Percentiles rank a stretch among this genome's conserved stretches.
Evolutionary conservation across 1,284 basidiomycete species (phyloP).

Genomic region (Pterulicium gracile): DNA sequence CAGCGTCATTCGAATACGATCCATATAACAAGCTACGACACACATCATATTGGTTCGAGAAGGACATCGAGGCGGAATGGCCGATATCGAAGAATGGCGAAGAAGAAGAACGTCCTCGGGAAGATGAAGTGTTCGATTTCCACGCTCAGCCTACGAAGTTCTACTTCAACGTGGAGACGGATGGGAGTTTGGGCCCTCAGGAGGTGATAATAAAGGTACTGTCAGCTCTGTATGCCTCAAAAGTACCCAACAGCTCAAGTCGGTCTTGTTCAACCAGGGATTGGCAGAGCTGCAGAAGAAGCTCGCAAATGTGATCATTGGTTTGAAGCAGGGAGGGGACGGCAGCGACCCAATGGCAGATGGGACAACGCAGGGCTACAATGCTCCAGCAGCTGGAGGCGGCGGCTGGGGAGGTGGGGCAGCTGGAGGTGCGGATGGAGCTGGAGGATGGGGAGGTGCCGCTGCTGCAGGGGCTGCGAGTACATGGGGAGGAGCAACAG

Average conservation of each 20-base stretch:
- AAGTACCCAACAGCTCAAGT: neutral
- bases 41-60: constrained; percentile 94
- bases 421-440: constrained; percentile 14
- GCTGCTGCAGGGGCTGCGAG: constrained; percentile 18
- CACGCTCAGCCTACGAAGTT: constrained; percentile 80
- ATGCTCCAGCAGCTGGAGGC: constrained; percentile 19
- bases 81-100: constrained; percentile 71
- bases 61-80: constrained; percentile 72
- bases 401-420: constrained; percentile 13
- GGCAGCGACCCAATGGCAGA: constrained; percentile 33
- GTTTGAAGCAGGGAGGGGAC: constrained; percentile 57
- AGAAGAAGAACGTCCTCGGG: constrained; percentile 74
- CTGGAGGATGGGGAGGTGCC: constrained; percentile 21
- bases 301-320: constrained; percentile 70
- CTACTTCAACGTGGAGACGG: constrained; percentile 88
- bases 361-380: constrained; percentile 20
- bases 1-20: constrained; percentile 96
- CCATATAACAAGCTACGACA: constrained; percentile 96
- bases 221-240: constrained; percentile 1
- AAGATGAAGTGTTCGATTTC: constrained; percentile 79
- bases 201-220: constrained; percentile 80
- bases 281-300: constrained; percentile 75
- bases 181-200: constrained; percentile 80
- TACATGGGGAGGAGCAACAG: constrained; percentile 21
- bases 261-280: constrained; percentile 39